Percentiles rank a stretch among this genome's conserved stretches.
These are phyloP conservation scores for Ceriops tagal DNA, from an alignment of 345 rosid species.

Conservation along the genomic window DNA sequence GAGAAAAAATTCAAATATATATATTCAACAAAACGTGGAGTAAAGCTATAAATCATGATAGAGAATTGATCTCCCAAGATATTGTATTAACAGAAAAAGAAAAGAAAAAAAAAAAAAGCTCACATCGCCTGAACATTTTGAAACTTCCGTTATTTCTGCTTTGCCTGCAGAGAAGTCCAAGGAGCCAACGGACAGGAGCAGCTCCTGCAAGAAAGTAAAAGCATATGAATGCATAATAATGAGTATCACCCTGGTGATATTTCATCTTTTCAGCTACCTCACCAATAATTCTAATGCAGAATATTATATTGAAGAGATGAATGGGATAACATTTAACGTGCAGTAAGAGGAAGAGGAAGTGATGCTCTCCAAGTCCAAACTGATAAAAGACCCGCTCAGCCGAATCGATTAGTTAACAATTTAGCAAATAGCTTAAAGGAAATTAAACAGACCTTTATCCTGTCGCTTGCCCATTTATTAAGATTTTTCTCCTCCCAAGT, in stretches of 20 bases:
- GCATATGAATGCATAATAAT: neutral
- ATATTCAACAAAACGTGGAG: no score
- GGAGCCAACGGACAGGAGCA: constrained; percentile 56
- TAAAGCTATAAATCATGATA: no score
- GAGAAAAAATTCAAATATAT: no score
- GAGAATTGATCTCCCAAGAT: no score
- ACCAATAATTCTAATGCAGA: no score
- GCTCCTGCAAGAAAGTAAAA: constrained; percentile 44
- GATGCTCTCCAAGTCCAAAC: no score
- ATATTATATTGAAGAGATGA: no score
- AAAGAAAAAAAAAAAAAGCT: constrained; percentile 23
- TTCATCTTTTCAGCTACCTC: neutral
- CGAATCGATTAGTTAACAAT: neutral
- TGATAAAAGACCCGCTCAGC: no score
- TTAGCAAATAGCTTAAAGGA: neutral
- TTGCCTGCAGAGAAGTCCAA: constrained; percentile 66
- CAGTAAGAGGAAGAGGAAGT: no score
- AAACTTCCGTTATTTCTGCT: constrained; percentile 69
- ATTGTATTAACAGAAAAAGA: no score
- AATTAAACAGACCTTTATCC: constrained; percentile 55
- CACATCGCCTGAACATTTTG: constrained; percentile 78
- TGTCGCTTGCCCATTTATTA: constrained; percentile 73
- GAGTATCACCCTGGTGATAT: neutral
- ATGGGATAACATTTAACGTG: no score
- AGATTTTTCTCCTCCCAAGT: constrained; percentile 97